Evolutionary conservation across 192 early-diverging fungal species (phyloP).

Genomic region (Allomyces arbusculus): DNA sequence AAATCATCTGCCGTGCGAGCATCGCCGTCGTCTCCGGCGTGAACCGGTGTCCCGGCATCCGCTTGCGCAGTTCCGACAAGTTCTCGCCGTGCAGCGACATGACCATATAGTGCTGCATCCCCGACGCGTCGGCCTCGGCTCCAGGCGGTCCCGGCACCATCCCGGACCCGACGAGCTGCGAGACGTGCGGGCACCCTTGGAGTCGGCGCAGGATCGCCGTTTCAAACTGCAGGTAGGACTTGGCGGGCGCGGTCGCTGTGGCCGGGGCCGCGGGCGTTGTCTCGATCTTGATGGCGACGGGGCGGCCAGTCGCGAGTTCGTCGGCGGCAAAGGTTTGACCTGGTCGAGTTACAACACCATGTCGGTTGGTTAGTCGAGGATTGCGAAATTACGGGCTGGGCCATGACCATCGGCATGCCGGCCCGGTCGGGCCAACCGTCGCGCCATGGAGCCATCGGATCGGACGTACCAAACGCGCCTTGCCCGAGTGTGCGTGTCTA

Average conservation of each 20-base stretch:
- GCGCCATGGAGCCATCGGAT: too few species aligned
- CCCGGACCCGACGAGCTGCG: too few species aligned
- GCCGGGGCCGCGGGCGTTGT: constrained; percentile 6
- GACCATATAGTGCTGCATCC: constrained; percentile 25
- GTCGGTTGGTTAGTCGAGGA: too few species aligned
- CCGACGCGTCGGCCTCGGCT: neutral
- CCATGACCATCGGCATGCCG: too few species aligned
- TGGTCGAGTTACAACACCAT: too few species aligned
- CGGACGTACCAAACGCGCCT: constrained; percentile 23
- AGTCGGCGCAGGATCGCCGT: constrained; percentile 13
- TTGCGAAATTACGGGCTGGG: too few species aligned
- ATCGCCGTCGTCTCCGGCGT: constrained; percentile 15
- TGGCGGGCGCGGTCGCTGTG: constrained; percentile 6
- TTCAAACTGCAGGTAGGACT: constrained; percentile 26
- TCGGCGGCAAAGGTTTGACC: constrained; percentile 21
- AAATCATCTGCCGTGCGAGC: constrained; percentile 27
- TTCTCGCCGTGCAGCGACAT: constrained; percentile 33
- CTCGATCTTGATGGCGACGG: constrained; percentile 35
- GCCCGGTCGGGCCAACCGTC: too few species aligned
- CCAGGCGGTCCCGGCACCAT: too few species aligned
- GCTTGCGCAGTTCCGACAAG: constrained; percentile 24
- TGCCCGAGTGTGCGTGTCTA: constrained; percentile 11
- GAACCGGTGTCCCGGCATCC: constrained; percentile 12
- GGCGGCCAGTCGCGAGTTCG: constrained; percentile 10
- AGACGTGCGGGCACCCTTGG: too few species aligned